Conservation (phyloP, 768 basidiomycete genomes). For the Leccinum broughii region DNA sequence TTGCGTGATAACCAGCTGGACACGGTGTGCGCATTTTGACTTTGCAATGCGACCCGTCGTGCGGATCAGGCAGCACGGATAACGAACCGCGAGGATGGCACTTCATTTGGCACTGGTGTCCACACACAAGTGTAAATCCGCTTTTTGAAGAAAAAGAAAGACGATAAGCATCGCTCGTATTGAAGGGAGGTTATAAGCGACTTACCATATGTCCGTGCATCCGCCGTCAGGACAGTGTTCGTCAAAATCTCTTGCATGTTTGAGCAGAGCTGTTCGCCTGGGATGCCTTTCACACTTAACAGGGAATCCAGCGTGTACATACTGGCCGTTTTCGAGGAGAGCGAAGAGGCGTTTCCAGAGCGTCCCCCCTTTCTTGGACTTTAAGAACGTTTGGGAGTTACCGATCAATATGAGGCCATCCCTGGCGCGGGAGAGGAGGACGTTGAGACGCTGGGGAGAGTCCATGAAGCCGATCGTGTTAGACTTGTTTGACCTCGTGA, state of each 20-base stretch:
- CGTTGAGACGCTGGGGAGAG: slow-evolving; percentile 65
- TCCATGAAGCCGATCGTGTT: slow-evolving; percentile 70
- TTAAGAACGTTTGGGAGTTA: slow-evolving; percentile 57
- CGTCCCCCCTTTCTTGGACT: slow-evolving; percentile 13
- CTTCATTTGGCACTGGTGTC: slow-evolving; percentile 55
- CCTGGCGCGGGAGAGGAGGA: slow-evolving; percentile 67
- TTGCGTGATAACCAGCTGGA: slow-evolving; percentile 41
- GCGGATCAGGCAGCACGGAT: slow-evolving; percentile 34
- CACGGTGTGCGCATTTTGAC: slow-evolving; percentile 40
- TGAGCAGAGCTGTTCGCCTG: slow-evolving; percentile 39
- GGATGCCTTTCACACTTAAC: slow-evolving; percentile 56
- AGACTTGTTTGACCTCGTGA: slow-evolving; percentile 56
- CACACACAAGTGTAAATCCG: slow-evolving; percentile 4
- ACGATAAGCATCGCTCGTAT: slow-evolving; percentile 42
- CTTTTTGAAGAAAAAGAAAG: slow-evolving; percentile 5
- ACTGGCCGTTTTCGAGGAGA: slow-evolving; percentile 11
- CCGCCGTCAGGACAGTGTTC: slow-evolving; percentile 59
- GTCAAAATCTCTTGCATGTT: slow-evolving; percentile 50
- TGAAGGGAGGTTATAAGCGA: not conserved
- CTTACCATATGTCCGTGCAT: slow-evolving; percentile 58
- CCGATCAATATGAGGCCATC: slow-evolving; percentile 65
- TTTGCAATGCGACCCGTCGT: slow-evolving; percentile 41
- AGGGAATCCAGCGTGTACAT: slow-evolving; percentile 43
- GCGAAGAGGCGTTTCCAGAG: slow-evolving; percentile 18
- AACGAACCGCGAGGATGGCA: slow-evolving; percentile 47